These are phyloP conservation scores for Fusarium succisae DNA, from an alignment of 2,329 filamentous ascomycete species.

Conservation along the genomic window DNA sequence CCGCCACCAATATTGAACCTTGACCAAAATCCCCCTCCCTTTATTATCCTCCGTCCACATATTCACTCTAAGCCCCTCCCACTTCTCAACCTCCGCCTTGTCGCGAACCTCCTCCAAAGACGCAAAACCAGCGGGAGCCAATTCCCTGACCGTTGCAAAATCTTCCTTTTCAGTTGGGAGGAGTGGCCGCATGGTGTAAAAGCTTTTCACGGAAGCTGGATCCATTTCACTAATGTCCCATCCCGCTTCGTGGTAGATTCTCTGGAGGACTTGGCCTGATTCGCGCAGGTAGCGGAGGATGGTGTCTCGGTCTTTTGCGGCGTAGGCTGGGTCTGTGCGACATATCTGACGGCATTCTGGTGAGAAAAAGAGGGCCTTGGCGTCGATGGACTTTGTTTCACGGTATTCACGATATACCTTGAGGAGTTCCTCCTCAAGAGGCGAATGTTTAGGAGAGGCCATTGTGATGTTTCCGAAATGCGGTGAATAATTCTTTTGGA, in stretches of 20 bases:
- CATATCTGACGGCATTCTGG: slow-evolving; percentile 6
- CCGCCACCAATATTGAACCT: slow-evolving; percentile 16
- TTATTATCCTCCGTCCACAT: slow-evolving; percentile 12
- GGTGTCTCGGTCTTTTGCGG: background rate
- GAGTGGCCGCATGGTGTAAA: background rate
- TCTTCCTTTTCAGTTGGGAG: background rate
- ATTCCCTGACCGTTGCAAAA: background rate
- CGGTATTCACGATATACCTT: slow-evolving; percentile 2
- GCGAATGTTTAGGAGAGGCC: rapidly evolving
- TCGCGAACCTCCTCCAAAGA: background rate
- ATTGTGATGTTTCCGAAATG: background rate
- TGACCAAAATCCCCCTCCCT: background rate
- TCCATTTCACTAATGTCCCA: background rate
- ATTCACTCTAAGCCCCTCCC: background rate
- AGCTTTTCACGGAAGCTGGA: background rate
- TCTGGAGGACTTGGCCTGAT: background rate
- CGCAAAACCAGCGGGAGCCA: background rate
- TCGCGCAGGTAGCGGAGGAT: background rate
- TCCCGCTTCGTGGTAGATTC: background rate
- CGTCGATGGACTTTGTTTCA: background rate
- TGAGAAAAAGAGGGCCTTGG: background rate
- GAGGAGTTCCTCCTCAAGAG: background rate
- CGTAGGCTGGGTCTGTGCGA: slow-evolving; percentile 5
- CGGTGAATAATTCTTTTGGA: background rate
- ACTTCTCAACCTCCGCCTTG: background rate